Evolutionary conservation across 805 yeast species (phyloP).

Genomic region (Tanozyma kutaoensis): DNA sequence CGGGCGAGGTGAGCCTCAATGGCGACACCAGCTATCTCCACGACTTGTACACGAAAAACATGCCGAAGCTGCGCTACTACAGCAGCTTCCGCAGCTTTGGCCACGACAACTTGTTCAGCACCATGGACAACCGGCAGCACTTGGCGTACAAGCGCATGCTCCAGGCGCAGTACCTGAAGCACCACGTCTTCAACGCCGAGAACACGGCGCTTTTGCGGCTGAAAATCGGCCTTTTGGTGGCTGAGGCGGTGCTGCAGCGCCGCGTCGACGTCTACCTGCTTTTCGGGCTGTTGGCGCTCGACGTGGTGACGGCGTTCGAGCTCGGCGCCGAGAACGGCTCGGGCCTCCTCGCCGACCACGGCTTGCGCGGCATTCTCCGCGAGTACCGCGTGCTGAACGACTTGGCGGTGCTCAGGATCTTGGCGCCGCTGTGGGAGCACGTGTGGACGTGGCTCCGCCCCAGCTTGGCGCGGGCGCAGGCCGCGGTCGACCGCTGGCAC

Average conservation of each 20-base stretch:
- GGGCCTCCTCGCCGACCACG: constrained; percentile 27
- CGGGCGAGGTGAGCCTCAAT: constrained; percentile 43
- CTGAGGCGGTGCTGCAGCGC: neutral
- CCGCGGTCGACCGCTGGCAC: constrained; percentile 10
- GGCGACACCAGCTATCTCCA: constrained; percentile 35
- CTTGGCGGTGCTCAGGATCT: constrained; percentile 55
- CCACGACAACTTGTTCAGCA: constrained; percentile 43
- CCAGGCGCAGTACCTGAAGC: constrained; percentile 14
- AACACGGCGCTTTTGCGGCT: too few relatives aligned
- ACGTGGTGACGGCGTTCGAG: constrained; percentile 42
- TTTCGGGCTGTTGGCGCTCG: constrained; percentile 63
- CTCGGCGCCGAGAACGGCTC: constrained; percentile 30
- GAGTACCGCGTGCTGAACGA: constrained; percentile 37
- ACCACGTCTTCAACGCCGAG: constrained; percentile 18
- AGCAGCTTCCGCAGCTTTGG: constrained; percentile 42
- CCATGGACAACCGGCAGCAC: constrained; percentile 18
- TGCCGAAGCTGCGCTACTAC: constrained; percentile 46
- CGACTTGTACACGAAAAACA: constrained; percentile 43
- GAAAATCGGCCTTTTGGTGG: too few relatives aligned
- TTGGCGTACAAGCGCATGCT: constrained; percentile 20
- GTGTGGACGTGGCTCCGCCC: constrained; percentile 31
- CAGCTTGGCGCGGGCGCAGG: constrained; percentile 21
- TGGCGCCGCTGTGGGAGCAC: constrained; percentile 40
- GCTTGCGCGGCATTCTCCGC: constrained; percentile 24
- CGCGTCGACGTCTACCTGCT: neutral